Base-by-base conservation (phyloP, 768 basidiomycete species). In the Tricholoma sp. region DNA sequence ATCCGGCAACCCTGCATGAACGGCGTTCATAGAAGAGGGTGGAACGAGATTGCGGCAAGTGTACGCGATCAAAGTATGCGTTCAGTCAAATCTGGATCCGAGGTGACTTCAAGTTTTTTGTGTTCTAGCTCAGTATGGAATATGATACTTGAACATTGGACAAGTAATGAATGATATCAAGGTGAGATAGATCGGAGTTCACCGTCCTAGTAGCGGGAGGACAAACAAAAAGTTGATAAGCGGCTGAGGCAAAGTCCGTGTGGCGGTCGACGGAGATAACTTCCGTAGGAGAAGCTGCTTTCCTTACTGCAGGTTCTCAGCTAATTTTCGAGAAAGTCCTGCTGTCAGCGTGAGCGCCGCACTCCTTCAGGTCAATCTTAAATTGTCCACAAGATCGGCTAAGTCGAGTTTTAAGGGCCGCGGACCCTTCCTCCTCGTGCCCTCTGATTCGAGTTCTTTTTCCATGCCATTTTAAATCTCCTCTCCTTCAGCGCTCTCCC, bases 381-480 rank as follows among this genome's bases (percentile, higher is more conserved):
- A 78, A 74, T 74, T 74, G 72, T 75, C 67, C 73, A 75, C 65
- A 72, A 74, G 69, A 73, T 76, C 74, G 73, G 75, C 75, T 74
- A 77, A 76, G 70, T 67, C 65, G 72, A 66, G 66, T 68, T 72
- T 73, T 69, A 76, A 76, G 75, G 75, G 76, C 79, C 78, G 79
- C 79, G 78, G 78, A 79, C 72, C 72, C 74, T 64, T 73, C 47
- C 73, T 80, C 84, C 85, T 85, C 85, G 83, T 87, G 83, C 70
- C 80, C 80, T 73, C 67, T 73, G 76, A 71, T 81, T 80, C 78
- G 77, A 81, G 77, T 83, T 81, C 80, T 82, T 83, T 82, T 83
- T 78, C 73, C 71, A 72, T 80, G 70, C 75, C 79, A 79, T 81
- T 82, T 79, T 82, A 80, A 80, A 76, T 74, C 73, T 64, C 66